Conservation (phyloP, 2,329 filamentous ascomycete species). For the Epicoccum sorghinum region DNA sequence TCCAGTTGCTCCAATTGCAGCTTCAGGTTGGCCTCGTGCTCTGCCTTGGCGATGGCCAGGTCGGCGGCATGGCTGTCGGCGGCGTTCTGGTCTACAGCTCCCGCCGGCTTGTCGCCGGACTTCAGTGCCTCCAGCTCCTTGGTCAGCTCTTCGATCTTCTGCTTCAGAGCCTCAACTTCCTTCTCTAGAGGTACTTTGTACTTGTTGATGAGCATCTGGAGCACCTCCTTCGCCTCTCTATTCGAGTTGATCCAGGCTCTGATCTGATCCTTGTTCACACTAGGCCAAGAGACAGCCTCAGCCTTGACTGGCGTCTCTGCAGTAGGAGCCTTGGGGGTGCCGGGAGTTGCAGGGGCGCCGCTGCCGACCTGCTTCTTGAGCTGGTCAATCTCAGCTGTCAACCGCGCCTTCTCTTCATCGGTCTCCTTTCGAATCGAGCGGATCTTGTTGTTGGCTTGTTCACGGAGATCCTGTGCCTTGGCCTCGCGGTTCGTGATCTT, state of each 20-base stretch:
- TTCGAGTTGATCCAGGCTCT: slow-evolving; percentile 15
- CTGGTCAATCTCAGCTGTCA: slow-evolving; percentile 52
- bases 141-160: slow-evolving; percentile 12
- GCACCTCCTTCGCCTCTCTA: slow-evolving; percentile 12
- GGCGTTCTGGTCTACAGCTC: slow-evolving; percentile 2
- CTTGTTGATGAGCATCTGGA: slow-evolving; percentile 10
- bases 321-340: slow-evolving; percentile 5
- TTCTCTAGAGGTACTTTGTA: slow-evolving; percentile 17
- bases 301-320: slow-evolving; percentile 16
- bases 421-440: slow-evolving; percentile 54
- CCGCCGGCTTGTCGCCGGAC: slow-evolving; percentile 4
- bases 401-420: slow-evolving; percentile 46
- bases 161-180: slow-evolving; percentile 16
- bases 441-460: slow-evolving; percentile 69
- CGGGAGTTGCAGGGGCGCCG: not conserved
- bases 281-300: slow-evolving; percentile 10
- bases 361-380: slow-evolving; percentile 27
- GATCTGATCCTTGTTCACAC: slow-evolving; percentile 11
- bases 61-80: slow-evolving; percentile 26
- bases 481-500: slow-evolving; percentile 30
- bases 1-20: slow-evolving; percentile 42
- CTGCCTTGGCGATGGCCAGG: slow-evolving; percentile 31
- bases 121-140: slow-evolving; percentile 8
- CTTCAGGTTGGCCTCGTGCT: slow-evolving; percentile 48
- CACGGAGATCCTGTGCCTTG: slow-evolving; percentile 41